Base-by-base conservation (phyloP, 768 basidiomycete species). In the Serendipita vermifera region DNA sequence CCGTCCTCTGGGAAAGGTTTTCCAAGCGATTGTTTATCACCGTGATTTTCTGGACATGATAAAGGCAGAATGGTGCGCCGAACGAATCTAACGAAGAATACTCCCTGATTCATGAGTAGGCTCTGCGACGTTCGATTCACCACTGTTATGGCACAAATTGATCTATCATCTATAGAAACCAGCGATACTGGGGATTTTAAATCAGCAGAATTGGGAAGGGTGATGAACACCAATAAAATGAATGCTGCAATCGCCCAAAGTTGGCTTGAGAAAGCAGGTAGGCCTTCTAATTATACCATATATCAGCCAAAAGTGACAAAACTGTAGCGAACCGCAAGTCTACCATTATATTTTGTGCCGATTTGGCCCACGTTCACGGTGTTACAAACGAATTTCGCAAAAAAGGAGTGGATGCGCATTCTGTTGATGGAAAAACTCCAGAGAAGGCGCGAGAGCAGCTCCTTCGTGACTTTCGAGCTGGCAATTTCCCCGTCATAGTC, bases 11-110 rank as follows among this genome's bases (percentile, higher is more conserved):
- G 83, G 88, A 4, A 82, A 85, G 2, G 84, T 96, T 1, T 98
- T 94, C 63, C 80, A 96, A 64, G 75, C 75, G 51, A 92, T 98
- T 55, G 93, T 96, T 0, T 98, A 89, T 66, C 93, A 98, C 65
- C 78, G 80, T 14, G 87, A 90, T 61, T 90, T 96, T 62, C 67
- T 89, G 11, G 82, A 88, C 53, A 93, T 97, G 92, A 86, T 98
- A 59, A 81, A 84, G 61, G 91, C 90, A 55, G 77, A 87, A 66
- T 97, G 93, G 92, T 83, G 61, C 36, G 70, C 56, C 5, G 11
- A 9, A 13, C 14, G n/a, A 36, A 33, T 38, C 11, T 26, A 13
- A 15, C 9, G 17, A 11, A 38, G 3, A 4, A n/a, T 40, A 6
- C 27, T 26, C 41, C 26, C 56, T 57, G 38, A 26, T 55, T 41